Base-by-base conservation (phyloP, 2,329 filamentous ascomycete genomes). In the Fusarium sp. region DNA sequence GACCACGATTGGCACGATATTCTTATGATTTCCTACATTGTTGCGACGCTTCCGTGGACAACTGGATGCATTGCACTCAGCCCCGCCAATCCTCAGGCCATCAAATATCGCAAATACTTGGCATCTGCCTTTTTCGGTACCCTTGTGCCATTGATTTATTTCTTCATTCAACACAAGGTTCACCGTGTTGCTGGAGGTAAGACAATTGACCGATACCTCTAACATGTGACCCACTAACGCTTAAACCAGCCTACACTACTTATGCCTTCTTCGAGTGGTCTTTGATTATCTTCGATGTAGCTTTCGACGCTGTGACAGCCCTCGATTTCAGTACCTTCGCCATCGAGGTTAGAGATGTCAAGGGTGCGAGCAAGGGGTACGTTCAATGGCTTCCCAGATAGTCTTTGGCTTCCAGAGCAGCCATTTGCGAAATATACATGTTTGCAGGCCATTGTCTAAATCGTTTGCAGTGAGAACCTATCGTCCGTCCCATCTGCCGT, bases 221-320 rank as follows among this genome's bases (percentile, higher is more conserved):
- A 37, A 49, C 30, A 15, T 42, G 11, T 30, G 45, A 58, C 60
- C 56, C 55, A 65, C 73, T 77, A 63, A 65, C 64, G 20, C 37
- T 45, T 59, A 33, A 30, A 41, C 45, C 76, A 98, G 96, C 96
- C 35, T 99, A 99, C 83, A 99, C 96, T 2, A 97, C 88, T 56
- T 99, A 99, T 81, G 92, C 96, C 70, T 98, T 99, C 83, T 98
- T 98, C 82, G 96, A 99, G 82, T 99, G 96, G 96, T 86, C 94
- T 26, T 86, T 99, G 69, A 94, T 99, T 78, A 85, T 99, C 74
- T 93, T 97, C 80, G 96, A 99, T 81, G 94, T 99, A 63, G 95
- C 89, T 33, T 99, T 99, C 83, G 96, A 99, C 84, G 94, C 96
- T 56, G 92, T 98, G 65, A 98, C 96, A 14, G 92, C 93, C 62